Conservation (phyloP, 164 flowering plant species). For the Litsea cubeba region DNA sequence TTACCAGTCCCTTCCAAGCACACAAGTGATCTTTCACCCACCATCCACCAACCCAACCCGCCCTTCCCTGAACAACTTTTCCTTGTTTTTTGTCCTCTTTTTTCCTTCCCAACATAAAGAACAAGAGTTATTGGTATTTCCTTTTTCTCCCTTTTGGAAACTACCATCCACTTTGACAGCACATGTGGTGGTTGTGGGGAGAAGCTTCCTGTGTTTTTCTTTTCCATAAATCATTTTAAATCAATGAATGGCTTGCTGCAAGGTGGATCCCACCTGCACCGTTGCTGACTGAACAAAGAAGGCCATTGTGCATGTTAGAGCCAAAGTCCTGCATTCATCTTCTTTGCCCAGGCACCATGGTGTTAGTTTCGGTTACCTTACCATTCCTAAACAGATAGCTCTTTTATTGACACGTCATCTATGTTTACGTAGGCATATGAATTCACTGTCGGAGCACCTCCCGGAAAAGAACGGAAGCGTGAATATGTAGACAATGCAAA, state of each 20-base stretch:
- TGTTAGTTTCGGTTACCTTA: background rate
- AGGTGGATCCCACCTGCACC: background rate
- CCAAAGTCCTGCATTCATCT: background rate
- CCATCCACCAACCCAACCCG: too few species aligned
- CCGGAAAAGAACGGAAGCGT: constrained; percentile 92
- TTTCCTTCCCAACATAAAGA: too few species aligned
- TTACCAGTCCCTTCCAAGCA: too few species aligned
- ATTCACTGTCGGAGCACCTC: constrained; percentile 83
- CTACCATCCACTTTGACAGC: too few species aligned
- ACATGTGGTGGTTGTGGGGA: too few species aligned
- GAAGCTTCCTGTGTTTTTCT: too few species aligned
- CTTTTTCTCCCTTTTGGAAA: too few species aligned
- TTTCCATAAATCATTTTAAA: too few species aligned
- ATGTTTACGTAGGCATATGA: constrained; percentile 64
- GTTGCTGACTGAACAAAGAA: background rate
- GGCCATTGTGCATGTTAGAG: background rate
- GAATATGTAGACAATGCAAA: constrained; percentile 83
- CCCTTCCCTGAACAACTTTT: too few species aligned
- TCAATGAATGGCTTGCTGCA: background rate
- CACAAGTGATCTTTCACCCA: too few species aligned
- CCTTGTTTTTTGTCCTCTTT: too few species aligned
- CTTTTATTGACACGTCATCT: background rate
- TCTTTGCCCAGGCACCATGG: background rate
- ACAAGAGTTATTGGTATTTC: too few species aligned
- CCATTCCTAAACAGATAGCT: background rate